phyloP scores from a whole-genome alignment of 345 rosid genomes.

The Syzygium oleosum region DNA sequence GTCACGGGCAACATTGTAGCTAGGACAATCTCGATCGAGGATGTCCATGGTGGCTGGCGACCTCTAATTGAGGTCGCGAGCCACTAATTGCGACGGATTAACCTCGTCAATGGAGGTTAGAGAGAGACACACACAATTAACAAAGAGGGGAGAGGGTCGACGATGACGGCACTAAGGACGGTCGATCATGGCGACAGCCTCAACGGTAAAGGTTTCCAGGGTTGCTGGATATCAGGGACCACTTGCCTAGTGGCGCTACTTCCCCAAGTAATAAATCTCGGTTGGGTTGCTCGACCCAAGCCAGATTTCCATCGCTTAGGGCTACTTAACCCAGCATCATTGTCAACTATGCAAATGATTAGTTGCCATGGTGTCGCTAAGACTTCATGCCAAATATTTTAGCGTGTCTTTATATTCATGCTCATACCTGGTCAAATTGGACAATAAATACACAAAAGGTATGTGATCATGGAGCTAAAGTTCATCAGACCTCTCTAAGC shows the following conservation, averaged over 20 bases:
- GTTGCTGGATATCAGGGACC: neutral
- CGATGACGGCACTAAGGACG: neutral
- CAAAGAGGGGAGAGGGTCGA: neutral
- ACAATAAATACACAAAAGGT: neutral
- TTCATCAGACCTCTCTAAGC: neutral
- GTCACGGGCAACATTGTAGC: neutral
- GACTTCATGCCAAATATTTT: neutral
- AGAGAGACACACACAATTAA: neutral
- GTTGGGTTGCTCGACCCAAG: neutral
- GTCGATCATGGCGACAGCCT: rapidly evolving
- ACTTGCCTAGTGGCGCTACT: neutral
- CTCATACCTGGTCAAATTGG: neutral
- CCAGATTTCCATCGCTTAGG: neutral
- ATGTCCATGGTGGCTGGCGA: neutral
- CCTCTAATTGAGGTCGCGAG: neutral
- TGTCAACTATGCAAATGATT: neutral
- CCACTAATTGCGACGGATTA: neutral
- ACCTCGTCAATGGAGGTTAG: neutral
- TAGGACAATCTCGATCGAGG: neutral
- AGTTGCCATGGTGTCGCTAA: neutral
- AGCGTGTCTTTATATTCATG: neutral
- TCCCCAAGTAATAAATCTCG: neutral
- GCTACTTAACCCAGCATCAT: neutral
- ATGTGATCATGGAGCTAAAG: neutral
- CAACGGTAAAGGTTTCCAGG: neutral